Evolutionary conservation across 2,329 filamentous ascomycete genomes (phyloP), one percentile per base, ranked within the genome.

Genomic region (Ophiocordyceps camponoti-floridani): DNA sequence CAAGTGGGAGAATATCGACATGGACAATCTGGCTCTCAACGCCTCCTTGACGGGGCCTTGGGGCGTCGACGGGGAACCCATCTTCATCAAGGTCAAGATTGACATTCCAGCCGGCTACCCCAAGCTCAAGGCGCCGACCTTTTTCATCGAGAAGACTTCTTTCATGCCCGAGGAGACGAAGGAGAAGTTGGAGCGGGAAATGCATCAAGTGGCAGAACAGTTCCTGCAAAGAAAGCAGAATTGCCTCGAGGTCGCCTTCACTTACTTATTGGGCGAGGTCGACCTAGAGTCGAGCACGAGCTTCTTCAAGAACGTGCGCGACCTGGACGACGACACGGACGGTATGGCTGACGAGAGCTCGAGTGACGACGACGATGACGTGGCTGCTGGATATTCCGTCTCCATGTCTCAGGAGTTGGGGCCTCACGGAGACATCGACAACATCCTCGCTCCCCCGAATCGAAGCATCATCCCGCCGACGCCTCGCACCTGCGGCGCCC

Each of bases 301-400:
- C 0, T 72, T 75, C 48, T 78, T 80, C 54, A 75, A 76, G 49
- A 75, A 75, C 49, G 74, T 80, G 11, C 70, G 77, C 50, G 79
- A 83, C 50, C 59, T 77, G 8, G 75, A 75, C 45, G 70, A 76
- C 53, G 68, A 70, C 42, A 54, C 74, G 6, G 73, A 71, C 47
- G 74, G 64, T 3, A 59, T 77, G 33, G 71, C 67, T 28, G 82
- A 84, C 46, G 85, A 91, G 50, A 89, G 84, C 51, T 95, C 86
- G 3, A 93, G 84, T 53, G 84, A 88, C 50, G 84, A 88, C 19
- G 84, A 87, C 37, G 66, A 66, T 41, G 66, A 70, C 23, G 70
- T 73, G 11, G 67, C 68, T 0, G 57, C 68, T 2, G 69, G 70
- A 4, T 70, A 68, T 16, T 73, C 70, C 9, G 70, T 68, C 12